Base-by-base conservation (phyloP, 139 green algal species). In the Chlorella sp. region DNA sequence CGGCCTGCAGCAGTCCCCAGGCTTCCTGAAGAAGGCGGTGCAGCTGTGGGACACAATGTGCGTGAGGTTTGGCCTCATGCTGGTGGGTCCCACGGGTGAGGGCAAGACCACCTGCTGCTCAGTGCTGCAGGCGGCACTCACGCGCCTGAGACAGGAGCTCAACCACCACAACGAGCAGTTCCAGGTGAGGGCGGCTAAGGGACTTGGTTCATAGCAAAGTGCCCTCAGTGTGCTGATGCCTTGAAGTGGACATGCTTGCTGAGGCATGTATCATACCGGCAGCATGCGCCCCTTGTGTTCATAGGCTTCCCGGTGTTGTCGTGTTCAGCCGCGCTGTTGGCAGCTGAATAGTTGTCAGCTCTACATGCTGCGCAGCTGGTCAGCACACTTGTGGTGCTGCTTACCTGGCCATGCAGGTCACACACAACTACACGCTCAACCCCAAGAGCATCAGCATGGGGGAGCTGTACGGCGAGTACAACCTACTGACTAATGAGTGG, bases 51-150 rank as follows among this genome's bases (percentile, higher is more conserved):
- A 93, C 67, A 93, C 88, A 2, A 78, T 95, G 42, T 87, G 90
- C 67, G 86, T 95, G 66, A 78, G 91, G 49, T 94, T 94, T 77
- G 91, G 90, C 14, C 85, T 89, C 30, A 96, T 95, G 91, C 76
- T 92, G 50, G 88, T 96, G 2, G 90, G 90, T 3, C 87, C 86
- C 32, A 74, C 88, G 67, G 90, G 90, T 17, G 79, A 87, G 35
- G 90, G 88, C 62, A 95, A 95, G 85, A 90, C 86, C 3, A 65
- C 67, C 22, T 82, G 81, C 64, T 90, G 89, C 74, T 61, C 68
- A 20, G 82, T 79, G 32, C 78, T 96, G 67, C 75, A 86, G 26
- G 1, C 23, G 0, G 80, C 85, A 1, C 70, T 89, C 49, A 88
- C 77, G 0, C 32, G 20, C 49, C 79, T 92, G 42, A n/a, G n/a